Percentiles rank a stretch among this genome's conserved stretches.
Evolutionary conservation across 2,329 filamentous ascomycete species (phyloP).

Genomic region (Talaromyces albobiverticillius): DNA sequence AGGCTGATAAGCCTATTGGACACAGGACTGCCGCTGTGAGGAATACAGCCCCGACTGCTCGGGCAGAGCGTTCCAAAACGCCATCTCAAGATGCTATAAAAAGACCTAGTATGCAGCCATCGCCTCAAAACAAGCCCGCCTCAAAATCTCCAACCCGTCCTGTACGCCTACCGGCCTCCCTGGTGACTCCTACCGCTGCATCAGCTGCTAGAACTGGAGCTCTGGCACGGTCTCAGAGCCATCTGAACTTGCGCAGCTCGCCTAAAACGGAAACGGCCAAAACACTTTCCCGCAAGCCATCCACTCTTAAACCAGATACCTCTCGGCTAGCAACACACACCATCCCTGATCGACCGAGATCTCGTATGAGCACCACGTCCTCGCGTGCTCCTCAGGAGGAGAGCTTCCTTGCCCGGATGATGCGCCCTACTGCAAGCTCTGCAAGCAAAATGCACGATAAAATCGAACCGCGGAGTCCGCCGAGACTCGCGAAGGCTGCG

Average conservation of each 20-base stretch:
- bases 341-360: conserved; percentile 36
- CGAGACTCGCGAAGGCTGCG: conserved; percentile 24
- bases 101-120: conserved; percentile 20
- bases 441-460: conserved; percentile 50
- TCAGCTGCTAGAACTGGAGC: conserved; percentile 35
- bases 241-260: conserved; percentile 18
- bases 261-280: conserved; percentile 17
- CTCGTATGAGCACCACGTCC: conserved; percentile 37
- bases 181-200: conserved; percentile 39
- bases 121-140: conserved; percentile 26
- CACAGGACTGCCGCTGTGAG: conserved; percentile 24
- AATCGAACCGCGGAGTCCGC: conserved; percentile 39
- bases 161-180: conserved; percentile 38
- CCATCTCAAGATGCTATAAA: conserved; percentile 28
- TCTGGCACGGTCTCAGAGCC: conserved; percentile 23
- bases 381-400: conserved; percentile 41
- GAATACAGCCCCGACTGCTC: conserved; percentile 1
- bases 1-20: conserved; percentile 25
- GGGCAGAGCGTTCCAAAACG: conserved; percentile 26
- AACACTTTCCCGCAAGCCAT: conserved; percentile 35
- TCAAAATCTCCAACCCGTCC: conserved; percentile 39
- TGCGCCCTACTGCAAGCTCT: conserved; percentile 51
- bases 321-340: conserved; percentile 29
- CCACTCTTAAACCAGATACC: conserved; percentile 28
- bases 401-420: conserved; percentile 50